Base-by-base conservation (phyloP, 192 early-diverging fungal genomes). In the Haplosporangium gracile region DNA sequence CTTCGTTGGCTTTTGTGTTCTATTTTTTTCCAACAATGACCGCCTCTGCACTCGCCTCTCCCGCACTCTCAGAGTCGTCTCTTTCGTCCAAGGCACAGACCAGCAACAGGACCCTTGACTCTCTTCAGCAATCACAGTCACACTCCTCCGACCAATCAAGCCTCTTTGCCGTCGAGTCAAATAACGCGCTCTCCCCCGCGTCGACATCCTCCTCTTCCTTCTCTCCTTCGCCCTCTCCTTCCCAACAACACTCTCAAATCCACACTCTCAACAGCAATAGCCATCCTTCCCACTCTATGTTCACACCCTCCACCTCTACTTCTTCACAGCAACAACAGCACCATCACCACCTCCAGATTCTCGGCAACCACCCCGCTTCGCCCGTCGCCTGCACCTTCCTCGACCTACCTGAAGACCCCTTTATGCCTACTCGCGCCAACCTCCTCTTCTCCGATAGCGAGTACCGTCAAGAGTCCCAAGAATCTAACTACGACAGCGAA, bases 331-430 rank as follows among this genome's bases (percentile, higher is more conserved):
- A 49, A 51, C 68, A 78, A n/a, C 65, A 85, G 34, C 71, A 77
- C 16, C 78, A 80, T 45, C 84, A 86, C 60, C 84, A 81, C 29
- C 78, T 86, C 10, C 84, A 86, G 38, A 86, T 86, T 76, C 72
- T 86, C 13, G 84, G 84, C 11, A 76, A 86, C 69, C 84, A 86
- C 39, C 79, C 84, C 49, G 84, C 72, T 8, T 86, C 84, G 5
- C 84, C 84, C 0, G 83, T 80, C 36, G 68, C 51, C 47, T 65
- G 71, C 40, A 80, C 78, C 18, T 86, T 81, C 65, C 79, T 86
- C 24, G 84, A 86, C 24, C 45, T 86, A 34, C 79, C 79, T 9
- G 84, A 76, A 18, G 84, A 86, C 39, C 75, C 84, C 4, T 86
- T 86, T 49, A 86, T 79, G 79, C 84, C 84, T 32, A 68, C 84